Evolutionary conservation across 2,329 filamentous ascomycete species (phyloP), one percentile per base, ranked within the genome.

Genomic region (Epicoccum sorghinum): DNA sequence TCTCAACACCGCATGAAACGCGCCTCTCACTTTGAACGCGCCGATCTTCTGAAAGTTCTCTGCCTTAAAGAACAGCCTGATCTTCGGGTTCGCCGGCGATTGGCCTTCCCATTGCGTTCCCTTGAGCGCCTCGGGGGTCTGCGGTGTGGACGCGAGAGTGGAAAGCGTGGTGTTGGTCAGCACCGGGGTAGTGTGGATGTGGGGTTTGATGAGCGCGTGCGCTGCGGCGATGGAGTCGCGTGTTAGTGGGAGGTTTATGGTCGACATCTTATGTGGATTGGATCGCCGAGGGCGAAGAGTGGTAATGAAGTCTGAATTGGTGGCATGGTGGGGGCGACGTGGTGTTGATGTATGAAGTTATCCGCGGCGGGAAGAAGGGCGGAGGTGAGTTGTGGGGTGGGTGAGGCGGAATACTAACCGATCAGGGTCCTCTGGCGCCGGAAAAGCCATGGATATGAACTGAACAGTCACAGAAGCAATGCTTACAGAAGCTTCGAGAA

Each of bases 1-100:
- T 52, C 89, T 77, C 66, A 86, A 82, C 33, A 96, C 71, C 0
- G 93, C 92, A 75, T 97, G 91, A 65, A 96, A 97, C 0, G 93
- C 93, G 4, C 93, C 95, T 6, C 93, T 82, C 13, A 87, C 89
- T 78, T 98, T 98, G 80, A 98, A 98, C 1, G 93, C 93, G 46
- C 93, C 95, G 49, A 96, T 86, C 50, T 87, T 86, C 79, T 98
- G 95, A 54, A 91, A 80, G 75, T 97, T 97, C 80, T 98, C 93
- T 75, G 91, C 96, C 79, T 98, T 98, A 84, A 98, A 96, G 80
- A 90, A 95, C 47, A 98, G 81, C 10, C 86, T 81, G 35, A 96
- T 78, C 44, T 78, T 84, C 0, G 91, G 91, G 4, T 72, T 78
- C 1, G 89, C 85, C 0, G 87, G 82, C n/a, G 71, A 68, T 35